phyloP scores from a whole-genome alignment of 2,329 filamentous ascomycete genomes.

The Aaosphaeria pasadenensis region DNA sequence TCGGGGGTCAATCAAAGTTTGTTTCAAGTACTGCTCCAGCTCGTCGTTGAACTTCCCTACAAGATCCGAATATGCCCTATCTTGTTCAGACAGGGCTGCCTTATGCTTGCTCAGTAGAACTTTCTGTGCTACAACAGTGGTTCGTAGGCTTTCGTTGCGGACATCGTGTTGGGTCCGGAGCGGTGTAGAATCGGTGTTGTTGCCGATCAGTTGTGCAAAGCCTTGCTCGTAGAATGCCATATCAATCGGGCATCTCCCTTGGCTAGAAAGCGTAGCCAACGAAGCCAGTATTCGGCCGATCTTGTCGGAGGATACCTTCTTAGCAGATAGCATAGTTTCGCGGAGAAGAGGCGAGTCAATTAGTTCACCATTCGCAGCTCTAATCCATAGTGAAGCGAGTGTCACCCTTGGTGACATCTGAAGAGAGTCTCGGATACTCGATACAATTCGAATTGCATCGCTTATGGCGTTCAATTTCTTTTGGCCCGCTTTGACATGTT shows the following conservation, averaged over 20 bases:
- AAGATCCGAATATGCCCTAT: constrained; percentile 66
- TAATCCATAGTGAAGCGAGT: constrained; percentile 56
- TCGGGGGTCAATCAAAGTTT: constrained; percentile 48
- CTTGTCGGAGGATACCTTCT: constrained; percentile 57
- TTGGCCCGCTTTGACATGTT: constrained; percentile 34
- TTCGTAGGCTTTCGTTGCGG: constrained; percentile 66
- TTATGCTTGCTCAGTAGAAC: constrained; percentile 76
- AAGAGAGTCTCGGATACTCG: constrained; percentile 35
- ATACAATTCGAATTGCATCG: constrained; percentile 32
- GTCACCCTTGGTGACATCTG: constrained; percentile 34
- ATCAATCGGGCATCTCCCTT: constrained; percentile 17
- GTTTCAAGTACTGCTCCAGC: constrained; percentile 48
- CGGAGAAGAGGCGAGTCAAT: constrained; percentile 50
- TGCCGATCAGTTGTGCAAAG: constrained; percentile 21
- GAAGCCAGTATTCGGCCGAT: constrained; percentile 44
- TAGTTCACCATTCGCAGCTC: constrained; percentile 58
- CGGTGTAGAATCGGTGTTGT: constrained; percentile 27
- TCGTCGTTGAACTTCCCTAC: constrained; percentile 56
- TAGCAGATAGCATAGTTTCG: constrained; percentile 56
- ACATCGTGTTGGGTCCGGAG: constrained; percentile 75
- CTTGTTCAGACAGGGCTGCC: constrained; percentile 66
- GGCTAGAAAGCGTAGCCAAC: constrained; percentile 19
- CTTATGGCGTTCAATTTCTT: constrained; percentile 42
- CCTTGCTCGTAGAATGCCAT: constrained; percentile 30
- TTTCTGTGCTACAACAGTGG: constrained; percentile 77